Percentiles rank a stretch among this genome's conserved stretches.
phyloP scores from a whole-genome alignment of 257 asterid genomes.

The Asclepias syriaca region DNA sequence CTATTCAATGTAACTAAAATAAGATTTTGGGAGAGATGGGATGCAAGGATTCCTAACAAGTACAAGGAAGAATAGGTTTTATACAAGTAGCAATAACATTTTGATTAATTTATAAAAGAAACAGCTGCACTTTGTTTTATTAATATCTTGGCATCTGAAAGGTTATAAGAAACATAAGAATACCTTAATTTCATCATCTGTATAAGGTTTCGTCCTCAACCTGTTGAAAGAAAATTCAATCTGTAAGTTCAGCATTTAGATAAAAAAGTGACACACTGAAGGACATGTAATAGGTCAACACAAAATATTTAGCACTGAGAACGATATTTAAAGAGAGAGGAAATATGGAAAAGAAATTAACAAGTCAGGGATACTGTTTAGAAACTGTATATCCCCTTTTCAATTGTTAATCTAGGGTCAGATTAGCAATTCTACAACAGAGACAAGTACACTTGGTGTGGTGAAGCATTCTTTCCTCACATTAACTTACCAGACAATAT shows the following conservation, averaged over 20 bases:
- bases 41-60: not conserved
- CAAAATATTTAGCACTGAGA: not conserved
- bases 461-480: not conserved
- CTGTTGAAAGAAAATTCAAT: slow-evolving; percentile 37
- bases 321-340: not conserved
- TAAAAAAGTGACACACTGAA: not conserved
- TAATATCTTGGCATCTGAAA: not conserved
- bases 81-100: not conserved
- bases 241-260: slow-evolving; percentile 19
- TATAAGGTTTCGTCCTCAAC: slow-evolving; percentile 64
- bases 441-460: not conserved
- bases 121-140: not conserved
- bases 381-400: not conserved
- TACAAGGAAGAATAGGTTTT: not conserved
- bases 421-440: not conserved
- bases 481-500: not conserved
- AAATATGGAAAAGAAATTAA: not conserved
- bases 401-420: not conserved
- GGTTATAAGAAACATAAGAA: not conserved
- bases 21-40: not conserved
- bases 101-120: not conserved
- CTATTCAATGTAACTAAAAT: not conserved
- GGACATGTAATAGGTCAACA: not conserved
- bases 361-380: not conserved
- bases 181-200: slow-evolving; percentile 92